Evolutionary conservation across 2,329 filamentous ascomycete genomes (phyloP).

Genomic region (Colletotrichum graminicola): DNA sequence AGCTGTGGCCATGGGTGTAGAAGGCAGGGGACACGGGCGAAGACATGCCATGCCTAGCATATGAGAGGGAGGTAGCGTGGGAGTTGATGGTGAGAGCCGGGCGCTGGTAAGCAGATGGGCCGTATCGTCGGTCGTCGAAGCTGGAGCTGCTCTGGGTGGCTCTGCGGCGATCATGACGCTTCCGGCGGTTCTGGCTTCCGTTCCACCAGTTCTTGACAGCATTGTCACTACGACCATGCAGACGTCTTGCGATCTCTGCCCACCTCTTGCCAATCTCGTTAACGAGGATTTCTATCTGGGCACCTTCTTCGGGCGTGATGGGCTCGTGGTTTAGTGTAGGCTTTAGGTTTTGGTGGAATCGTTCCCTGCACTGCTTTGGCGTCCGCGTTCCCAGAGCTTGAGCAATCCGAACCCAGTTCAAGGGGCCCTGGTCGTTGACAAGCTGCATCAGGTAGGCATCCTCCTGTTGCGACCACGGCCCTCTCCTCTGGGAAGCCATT

Average conservation of each 20-base stretch:
- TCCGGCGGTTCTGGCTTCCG: constrained; percentile 86
- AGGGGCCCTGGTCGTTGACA: constrained; percentile 77
- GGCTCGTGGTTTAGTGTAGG: constrained; percentile 79
- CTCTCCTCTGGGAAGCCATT: constrained; percentile 61
- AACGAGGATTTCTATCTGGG: constrained; percentile 82
- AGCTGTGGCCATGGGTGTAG: constrained; percentile 40
- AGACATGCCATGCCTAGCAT: constrained; percentile 38
- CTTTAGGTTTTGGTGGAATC: constrained; percentile 94
- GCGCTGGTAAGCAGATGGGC: constrained; percentile 39
- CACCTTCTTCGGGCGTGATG: constrained; percentile 77
- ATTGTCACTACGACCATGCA: constrained; percentile 91
- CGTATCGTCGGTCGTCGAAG: constrained; percentile 42
- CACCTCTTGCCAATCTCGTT: constrained; percentile 85
- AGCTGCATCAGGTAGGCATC: constrained; percentile 78
- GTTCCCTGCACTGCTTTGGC: constrained; percentile 94
- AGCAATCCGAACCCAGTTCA: constrained; percentile 93
- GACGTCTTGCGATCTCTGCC: constrained; percentile 89
- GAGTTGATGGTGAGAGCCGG: constrained; percentile 49
- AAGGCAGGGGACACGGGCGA: constrained; percentile 41
- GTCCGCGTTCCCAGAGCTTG: constrained; percentile 80
- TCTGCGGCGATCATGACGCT: constrained; percentile 61
- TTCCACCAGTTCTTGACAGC: constrained; percentile 99
- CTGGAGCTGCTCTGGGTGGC: constrained; percentile 44
- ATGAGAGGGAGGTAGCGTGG: constrained; percentile 40
- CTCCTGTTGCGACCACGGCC: constrained; percentile 86